Conservation (phyloP, 495 filamentous ascomycete species). For the Trichoderma erinaceum region DNA sequence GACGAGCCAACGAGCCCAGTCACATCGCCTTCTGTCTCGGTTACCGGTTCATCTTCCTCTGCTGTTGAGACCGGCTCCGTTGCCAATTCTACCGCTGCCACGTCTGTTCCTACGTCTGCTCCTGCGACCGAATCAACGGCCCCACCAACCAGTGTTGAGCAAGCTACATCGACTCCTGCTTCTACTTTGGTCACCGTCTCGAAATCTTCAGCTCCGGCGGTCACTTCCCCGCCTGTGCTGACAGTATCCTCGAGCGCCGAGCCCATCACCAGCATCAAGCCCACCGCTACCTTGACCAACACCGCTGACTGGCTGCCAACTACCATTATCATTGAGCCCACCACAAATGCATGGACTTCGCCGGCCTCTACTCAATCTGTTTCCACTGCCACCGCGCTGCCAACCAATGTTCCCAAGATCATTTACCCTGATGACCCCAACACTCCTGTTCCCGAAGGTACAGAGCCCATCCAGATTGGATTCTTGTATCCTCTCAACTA, state of each 20-base stretch:
- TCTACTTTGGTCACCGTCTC: neutral
- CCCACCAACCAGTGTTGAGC: neutral
- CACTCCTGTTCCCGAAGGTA: slow-evolving; percentile 49
- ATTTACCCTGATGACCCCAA: slow-evolving; percentile 54
- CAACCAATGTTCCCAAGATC: slow-evolving; percentile 61
- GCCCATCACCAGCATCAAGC: slow-evolving; percentile 31
- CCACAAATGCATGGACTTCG: slow-evolving; percentile 27
- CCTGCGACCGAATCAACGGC: slow-evolving; percentile 7
- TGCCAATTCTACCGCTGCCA: neutral
- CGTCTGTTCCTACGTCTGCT: neutral
- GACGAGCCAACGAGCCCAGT: neutral
- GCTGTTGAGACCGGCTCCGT: neutral
- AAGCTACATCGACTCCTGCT: neutral
- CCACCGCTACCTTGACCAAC: slow-evolving; percentile 35
- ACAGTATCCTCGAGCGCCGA: neutral
- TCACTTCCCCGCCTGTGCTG: neutral
- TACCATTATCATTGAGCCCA: slow-evolving; percentile 36
- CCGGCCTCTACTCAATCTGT: slow-evolving; percentile 21
- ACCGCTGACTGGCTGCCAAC: slow-evolving; percentile 40
- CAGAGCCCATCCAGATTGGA: slow-evolving; percentile 69
- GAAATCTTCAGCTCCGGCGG: neutral
- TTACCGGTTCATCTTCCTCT: neutral
- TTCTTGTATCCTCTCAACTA: slow-evolving; percentile 79
- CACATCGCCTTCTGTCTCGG: neutral
- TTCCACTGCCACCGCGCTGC: slow-evolving; percentile 40